Conservation (phyloP, 2,329 filamentous ascomycete genomes). For the Biscogniauxia sp. region DNA sequence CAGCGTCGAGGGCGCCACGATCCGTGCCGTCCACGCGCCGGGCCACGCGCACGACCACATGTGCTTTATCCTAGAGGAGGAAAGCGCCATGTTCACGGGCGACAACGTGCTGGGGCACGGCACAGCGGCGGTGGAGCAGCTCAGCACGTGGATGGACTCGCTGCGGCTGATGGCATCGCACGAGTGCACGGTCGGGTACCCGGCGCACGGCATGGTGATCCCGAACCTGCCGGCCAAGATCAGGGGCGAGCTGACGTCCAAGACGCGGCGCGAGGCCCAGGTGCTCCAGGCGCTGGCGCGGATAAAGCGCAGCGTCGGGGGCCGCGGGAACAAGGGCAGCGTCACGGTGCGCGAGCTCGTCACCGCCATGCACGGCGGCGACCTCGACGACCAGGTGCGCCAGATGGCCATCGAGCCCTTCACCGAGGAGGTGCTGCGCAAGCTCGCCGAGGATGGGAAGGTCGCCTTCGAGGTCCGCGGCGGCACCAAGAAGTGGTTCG, state of each 20-base stretch:
- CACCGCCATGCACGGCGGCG: constrained; percentile 39
- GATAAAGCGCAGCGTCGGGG: constrained; percentile 1
- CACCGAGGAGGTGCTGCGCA: constrained; percentile 40
- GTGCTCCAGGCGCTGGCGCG: constrained; percentile 59
- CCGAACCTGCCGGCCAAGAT: constrained; percentile 71
- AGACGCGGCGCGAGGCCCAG: constrained; percentile 73
- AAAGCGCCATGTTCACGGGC: constrained; percentile 79
- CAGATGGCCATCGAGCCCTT: constrained; percentile 42
- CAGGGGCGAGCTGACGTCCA: constrained; percentile 74
- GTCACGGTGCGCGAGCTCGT: constrained; percentile 43
- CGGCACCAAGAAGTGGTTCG: constrained; percentile 35
- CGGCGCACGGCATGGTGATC: constrained; percentile 78
- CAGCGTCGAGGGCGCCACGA: constrained; percentile 40
- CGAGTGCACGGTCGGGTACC: constrained; percentile 69
- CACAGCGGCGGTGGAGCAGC: constrained; percentile 77
- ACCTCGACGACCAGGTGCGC: constrained; percentile 34
- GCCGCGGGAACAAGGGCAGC: constrained; percentile 28
- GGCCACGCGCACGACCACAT: constrained; percentile 81
- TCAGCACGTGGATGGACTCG: constrained; percentile 58
- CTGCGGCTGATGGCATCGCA: constrained; percentile 54
- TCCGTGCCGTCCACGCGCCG: constrained; percentile 38
- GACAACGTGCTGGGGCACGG: constrained; percentile 86
- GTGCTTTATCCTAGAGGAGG: constrained; percentile 71
- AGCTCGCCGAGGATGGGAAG: constrained; percentile 41
- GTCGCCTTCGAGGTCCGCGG: constrained; percentile 39